Conservation (phyloP, 768 basidiomycete genomes). For the Favolaschia claudopus region DNA sequence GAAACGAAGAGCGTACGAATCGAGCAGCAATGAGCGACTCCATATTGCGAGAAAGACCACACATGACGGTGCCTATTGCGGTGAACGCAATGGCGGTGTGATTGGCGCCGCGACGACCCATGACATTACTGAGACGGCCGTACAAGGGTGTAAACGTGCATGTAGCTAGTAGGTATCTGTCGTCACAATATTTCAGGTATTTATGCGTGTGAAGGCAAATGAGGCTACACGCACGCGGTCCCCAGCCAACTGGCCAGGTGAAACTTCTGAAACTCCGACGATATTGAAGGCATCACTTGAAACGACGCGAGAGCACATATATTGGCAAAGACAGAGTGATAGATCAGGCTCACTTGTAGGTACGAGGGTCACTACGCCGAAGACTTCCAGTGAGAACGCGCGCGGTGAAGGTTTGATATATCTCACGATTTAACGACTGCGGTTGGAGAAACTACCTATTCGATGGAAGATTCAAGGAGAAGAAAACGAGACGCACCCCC, state of each 20-base stretch:
- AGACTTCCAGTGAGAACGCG: too few relatives aligned
- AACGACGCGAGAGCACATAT: too few relatives aligned
- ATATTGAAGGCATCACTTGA: conserved; percentile 61
- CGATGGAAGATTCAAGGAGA: neutral
- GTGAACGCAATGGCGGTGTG: conserved; percentile 69
- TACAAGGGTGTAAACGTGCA: conserved; percentile 87
- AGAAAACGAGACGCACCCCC: conserved; percentile 9
- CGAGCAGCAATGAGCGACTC: conserved; percentile 73
- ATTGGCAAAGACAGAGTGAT: too few relatives aligned
- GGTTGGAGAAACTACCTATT: neutral
- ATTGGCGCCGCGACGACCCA: conserved; percentile 76
- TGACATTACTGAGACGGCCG: conserved; percentile 78
- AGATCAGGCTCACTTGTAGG: conserved; percentile 18
- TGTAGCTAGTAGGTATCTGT: conserved; percentile 77
- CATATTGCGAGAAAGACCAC: conserved; percentile 75
- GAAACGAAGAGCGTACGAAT: conserved; percentile 60
- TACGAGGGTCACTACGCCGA: conserved; percentile 21
- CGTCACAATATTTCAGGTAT: neutral
- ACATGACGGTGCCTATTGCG: conserved; percentile 67
- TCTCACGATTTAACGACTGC: conserved; percentile 27
- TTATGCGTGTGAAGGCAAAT: neutral
- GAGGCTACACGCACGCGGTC: conserved; percentile 63
- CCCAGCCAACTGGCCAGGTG: conserved; percentile 87
- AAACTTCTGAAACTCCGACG: conserved; percentile 78
- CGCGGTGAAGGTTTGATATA: too few relatives aligned